Conservation (phyloP, 257 asterid genomes). For the Verbena officinalis region DNA sequence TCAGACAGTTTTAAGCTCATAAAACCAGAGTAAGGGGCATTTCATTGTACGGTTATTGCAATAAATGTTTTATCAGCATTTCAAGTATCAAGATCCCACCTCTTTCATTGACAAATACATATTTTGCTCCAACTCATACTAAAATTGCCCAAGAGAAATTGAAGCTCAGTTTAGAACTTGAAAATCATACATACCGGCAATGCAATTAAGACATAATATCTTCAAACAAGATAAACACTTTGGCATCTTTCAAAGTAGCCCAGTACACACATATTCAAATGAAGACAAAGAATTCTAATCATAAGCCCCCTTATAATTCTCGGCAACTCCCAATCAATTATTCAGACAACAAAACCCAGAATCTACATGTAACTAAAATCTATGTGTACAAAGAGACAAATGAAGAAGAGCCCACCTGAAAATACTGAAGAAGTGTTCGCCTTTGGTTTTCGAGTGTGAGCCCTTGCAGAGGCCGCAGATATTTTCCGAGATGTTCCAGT, state of each 20-base stretch:
- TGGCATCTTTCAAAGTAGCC: not conserved
- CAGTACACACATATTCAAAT: not conserved
- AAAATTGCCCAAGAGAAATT: conserved; percentile 6
- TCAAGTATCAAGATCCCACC: not conserved
- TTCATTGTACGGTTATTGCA: not conserved
- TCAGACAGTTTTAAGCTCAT: not conserved
- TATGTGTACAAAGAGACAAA: not conserved
- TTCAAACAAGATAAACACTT: not conserved
- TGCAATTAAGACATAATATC: not conserved
- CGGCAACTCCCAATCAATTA: too few relatives aligned
- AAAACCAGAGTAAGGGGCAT: not conserved
- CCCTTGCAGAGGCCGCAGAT: conserved; percentile 74
- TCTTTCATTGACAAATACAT: not conserved
- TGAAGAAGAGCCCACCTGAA: conserved; percentile 39
- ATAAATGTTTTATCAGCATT: conserved; percentile 8
- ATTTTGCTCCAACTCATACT: not conserved
- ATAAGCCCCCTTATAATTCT: not conserved
- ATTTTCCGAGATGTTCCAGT: conserved; percentile 55
- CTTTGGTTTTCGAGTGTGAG: conserved; percentile 64
- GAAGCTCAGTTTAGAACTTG: not conserved
- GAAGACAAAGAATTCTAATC: not conserved
- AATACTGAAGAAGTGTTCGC: conserved; percentile 36
- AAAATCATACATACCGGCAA: not conserved
- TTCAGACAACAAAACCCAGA: not conserved
- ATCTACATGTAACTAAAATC: not conserved